phyloP scores from a whole-genome alignment of 257 asterid species.

The Solanum arcanum region DNA sequence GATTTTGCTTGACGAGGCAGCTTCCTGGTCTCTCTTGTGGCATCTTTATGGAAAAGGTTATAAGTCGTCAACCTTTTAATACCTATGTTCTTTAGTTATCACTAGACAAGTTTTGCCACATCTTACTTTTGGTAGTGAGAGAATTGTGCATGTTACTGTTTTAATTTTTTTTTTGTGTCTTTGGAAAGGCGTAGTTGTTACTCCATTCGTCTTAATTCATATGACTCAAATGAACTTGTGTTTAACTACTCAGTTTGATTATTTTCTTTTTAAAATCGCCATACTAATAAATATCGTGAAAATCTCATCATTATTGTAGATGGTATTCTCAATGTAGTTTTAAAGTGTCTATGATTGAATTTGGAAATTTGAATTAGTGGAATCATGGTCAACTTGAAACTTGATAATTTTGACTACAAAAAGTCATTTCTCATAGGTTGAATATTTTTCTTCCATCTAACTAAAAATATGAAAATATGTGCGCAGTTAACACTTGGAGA shows the following conservation, averaged over 20 bases:
- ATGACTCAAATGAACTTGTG: neutral
- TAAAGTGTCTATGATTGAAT: neutral
- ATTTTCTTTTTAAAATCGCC: neutral
- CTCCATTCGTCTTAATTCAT: neutral
- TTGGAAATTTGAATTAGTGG: neutral
- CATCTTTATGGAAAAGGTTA: conserved; percentile 88
- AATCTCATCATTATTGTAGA: neutral
- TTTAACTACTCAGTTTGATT: neutral
- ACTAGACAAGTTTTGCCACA: neutral
- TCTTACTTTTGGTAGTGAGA: neutral
- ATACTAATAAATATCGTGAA: neutral
- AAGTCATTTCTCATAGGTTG: neutral
- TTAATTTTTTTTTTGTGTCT: neutral
- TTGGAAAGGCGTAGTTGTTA: neutral
- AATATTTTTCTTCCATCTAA: neutral
- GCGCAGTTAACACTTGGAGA: neutral
- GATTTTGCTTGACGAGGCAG: conserved; percentile 91
- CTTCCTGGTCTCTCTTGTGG: conserved; percentile 98
- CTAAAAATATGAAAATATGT: neutral
- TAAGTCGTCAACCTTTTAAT: conserved; percentile 4
- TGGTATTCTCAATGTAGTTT: neutral
- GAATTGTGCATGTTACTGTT: neutral
- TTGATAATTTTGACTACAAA: neutral
- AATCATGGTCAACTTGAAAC: neutral
- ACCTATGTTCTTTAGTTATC: neutral